Base-by-base conservation (phyloP, 2,329 filamentous ascomycete species). In the Mollisiaceae sp. region DNA sequence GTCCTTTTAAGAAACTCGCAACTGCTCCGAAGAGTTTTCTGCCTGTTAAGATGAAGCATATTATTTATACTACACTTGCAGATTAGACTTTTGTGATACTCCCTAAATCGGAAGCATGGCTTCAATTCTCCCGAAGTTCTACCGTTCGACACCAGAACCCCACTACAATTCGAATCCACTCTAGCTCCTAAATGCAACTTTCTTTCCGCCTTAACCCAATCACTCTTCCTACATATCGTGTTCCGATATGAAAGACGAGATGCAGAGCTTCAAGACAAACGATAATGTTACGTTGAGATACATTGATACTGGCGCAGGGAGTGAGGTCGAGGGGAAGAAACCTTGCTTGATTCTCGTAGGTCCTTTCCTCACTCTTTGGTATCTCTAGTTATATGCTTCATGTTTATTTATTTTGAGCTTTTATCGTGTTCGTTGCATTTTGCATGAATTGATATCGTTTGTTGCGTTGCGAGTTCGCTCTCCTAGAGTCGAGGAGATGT, bases 331-430 rank as follows among this genome's bases (percentile, higher is more conserved):
- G 52, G 22, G 50, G 50, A 24, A 70, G 69, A 35, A 63, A 64
- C 15, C 27, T 32, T 67, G 58, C 50, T 65, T 75, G 58, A 65
- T 75, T 27, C 20, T 75, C 55, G 73, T 73, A 60, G 18, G 71
- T 71, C 38, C 4, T 15, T 61, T 57, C 47, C 11, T 59, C 27
- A 24, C 52, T 52, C 24, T 18, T 47, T 39, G 15, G 15, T 9
- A 12, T 60, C 5, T 56, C 9, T 45, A 14, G 6, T 55, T 32
- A 3, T 56, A 24, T 35, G 9, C 12, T 56, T 35, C 4, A 14
- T 8, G 15, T 24, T n/a, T 39, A 11, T 4, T 39, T 38, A 18
- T 4, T 6, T 39, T 39, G 22, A 36, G 24, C 5, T 22, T n/a
- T 8, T 39, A 15, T 39, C 12, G 4, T 57, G n/a, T 38, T 12